Conservation (phyloP, 192 early-diverging fungal genomes). For the Backusella westeae region DNA sequence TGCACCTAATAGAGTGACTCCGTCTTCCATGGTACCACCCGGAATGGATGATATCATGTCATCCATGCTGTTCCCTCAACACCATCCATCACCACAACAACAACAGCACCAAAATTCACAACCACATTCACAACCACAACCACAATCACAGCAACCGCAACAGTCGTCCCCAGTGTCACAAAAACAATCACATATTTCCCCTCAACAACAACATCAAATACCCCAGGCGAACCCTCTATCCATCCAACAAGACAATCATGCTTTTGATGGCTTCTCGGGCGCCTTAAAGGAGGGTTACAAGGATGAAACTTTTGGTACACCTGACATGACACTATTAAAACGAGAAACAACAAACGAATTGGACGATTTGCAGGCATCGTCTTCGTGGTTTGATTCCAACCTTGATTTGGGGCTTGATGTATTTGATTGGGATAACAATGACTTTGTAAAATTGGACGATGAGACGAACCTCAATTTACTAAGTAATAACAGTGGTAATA, state of each 20-base stretch:
- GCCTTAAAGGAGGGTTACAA: conserved; percentile 27
- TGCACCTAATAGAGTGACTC: background rate
- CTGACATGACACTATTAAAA: conserved; percentile 2
- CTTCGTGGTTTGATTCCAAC: conserved; percentile 12
- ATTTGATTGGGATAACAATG: conserved; percentile 19
- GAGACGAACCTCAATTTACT: background rate
- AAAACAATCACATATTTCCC: conserved; percentile 16
- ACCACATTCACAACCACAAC: conserved; percentile 4
- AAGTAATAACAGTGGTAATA: background rate
- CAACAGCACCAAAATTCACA: conserved; percentile 8
- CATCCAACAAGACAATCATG: background rate
- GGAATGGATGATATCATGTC: background rate
- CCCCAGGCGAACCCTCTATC: background rate
- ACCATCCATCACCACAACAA: background rate
- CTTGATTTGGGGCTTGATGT: conserved; percentile 8
- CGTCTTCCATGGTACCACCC: background rate
- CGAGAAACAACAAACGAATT: conserved; percentile 7
- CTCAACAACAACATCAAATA: background rate
- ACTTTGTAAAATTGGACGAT: background rate
- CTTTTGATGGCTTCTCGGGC: conserved; percentile 7
- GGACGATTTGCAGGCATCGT: background rate
- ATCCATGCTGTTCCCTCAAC: background rate
- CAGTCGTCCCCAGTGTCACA: background rate
- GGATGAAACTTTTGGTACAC: conserved; percentile 24
- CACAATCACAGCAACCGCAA: background rate